phyloP scores from a whole-genome alignment of 345 rosid species.

The Populus deltoides region DNA sequence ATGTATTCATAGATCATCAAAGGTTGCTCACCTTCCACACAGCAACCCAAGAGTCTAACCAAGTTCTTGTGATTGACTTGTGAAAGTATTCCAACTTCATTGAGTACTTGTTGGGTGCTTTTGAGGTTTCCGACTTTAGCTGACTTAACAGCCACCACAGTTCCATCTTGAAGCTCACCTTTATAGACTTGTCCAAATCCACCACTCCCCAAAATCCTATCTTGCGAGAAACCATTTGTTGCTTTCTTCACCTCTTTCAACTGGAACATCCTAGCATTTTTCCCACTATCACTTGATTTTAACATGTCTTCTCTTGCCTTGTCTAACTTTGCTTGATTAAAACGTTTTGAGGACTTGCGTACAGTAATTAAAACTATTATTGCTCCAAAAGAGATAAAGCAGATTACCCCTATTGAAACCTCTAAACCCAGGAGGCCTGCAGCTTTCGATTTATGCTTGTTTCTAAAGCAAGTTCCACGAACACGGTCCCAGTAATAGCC shows the following conservation, averaged over 20 bases:
- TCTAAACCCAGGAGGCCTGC: constrained; percentile 22
- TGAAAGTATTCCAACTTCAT: constrained; percentile 62
- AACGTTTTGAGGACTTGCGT: constrained; percentile 14
- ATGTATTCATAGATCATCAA: constrained; percentile 60
- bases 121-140: constrained; percentile 68
- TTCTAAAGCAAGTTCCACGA: constrained; percentile 35
- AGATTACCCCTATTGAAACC: constrained; percentile 32
- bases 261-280: constrained; percentile 43
- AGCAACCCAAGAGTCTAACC: constrained; percentile 58
- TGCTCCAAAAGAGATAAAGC: constrained; percentile 22
- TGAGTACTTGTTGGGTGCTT: constrained; percentile 61
- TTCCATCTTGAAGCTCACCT: constrained; percentile 55
- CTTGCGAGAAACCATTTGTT: constrained; percentile 44
- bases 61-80: constrained; percentile 65
- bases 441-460: constrained; percentile 20
- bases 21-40: constrained; percentile 55
- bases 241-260: constrained; percentile 56
- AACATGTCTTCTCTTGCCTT: constrained; percentile 48
- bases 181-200: constrained; percentile 65
- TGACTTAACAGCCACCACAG: constrained; percentile 49
- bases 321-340: constrained; percentile 32
- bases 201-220: constrained; percentile 51
- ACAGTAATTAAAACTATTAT: constrained; percentile 14
- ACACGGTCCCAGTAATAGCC: constrained; percentile 43
- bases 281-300: constrained; percentile 43